Base-by-base conservation (phyloP, 306 rosid species). In the Chamaecrista fasciculata region DNA sequence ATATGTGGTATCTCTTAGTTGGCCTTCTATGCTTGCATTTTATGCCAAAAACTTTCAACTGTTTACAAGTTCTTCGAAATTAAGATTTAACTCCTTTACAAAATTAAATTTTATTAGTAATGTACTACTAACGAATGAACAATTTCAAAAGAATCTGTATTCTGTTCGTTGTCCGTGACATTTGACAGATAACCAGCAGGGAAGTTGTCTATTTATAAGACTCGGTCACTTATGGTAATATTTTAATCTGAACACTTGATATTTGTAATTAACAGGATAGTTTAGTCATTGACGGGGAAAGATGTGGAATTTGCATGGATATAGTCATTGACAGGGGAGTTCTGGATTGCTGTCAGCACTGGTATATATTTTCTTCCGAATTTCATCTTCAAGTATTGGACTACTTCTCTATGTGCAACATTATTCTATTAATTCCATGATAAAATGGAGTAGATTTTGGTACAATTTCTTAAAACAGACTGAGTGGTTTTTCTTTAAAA, bases 221-320 rank as follows among this genome's bases (percentile, higher is more conserved):
- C 31, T 72, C 56, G 67, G 24, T 71, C 40, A 46, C 18, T 72
- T 72, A 10, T 57, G 64, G n/a, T 50, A 6, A 58, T 4, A 2
- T n/a, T 69, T 31, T 67, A 46, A 7, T 40, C 67, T 15, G 40
- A 44, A 40, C 50, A 21, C 52, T 36, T 68, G 29, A 4, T 59
- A 11, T 65, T 65, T 66, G 60, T 58, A 59, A 67, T 75, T 64
- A 18, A 63, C 85, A 94, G 99, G 91, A 76, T n/a, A 72, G 57
- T 86, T 44, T 78, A 50, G 71, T 75, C 66, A 67, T 69, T 16
- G 97, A 84, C 69, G 89, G 84, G 44, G 92, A 87, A 81, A 81
- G 85, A 51, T 94, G 99, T 73, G 99, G 99, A 47, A 94, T 94
- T 75, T 94, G 99, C 80, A 91, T 94, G 99, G 97, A 91, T 76